Evolutionary conservation across 2,329 filamentous ascomycete genomes (phyloP).

Genomic region (Colletotrichum sp.): DNA sequence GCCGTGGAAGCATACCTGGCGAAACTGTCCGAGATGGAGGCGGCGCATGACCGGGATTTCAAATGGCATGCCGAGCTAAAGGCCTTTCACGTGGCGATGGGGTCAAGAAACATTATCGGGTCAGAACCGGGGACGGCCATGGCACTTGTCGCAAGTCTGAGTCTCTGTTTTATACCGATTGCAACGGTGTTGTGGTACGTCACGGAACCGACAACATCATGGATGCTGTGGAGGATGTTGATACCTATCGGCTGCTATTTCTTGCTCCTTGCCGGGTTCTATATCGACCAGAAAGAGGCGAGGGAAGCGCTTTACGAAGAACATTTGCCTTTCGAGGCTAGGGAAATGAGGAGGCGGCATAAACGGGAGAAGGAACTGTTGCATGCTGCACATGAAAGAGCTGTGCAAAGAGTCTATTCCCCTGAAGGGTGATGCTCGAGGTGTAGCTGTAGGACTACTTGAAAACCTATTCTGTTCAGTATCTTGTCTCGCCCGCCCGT

Average conservation of each 20-base stretch:
- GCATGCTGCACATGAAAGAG: conserved; percentile 8
- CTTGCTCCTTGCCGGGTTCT: not conserved
- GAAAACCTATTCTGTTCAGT: not conserved
- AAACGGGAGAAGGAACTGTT: conserved; percentile 12
- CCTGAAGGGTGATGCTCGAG: not conserved
- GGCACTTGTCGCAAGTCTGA: not conserved
- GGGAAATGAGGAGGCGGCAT: conserved; percentile 12
- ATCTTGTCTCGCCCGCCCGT: not conserved
- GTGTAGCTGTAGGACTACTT: not conserved
- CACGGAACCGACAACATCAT: not conserved
- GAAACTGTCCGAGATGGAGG: not conserved
- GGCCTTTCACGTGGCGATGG: not conserved
- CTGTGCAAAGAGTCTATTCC: conserved; percentile 2
- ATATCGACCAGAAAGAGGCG: not conserved
- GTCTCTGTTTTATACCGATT: not conserved
- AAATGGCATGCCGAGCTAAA: conserved; percentile 8
- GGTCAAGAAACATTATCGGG: not conserved
- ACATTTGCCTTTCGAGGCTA: conserved; percentile 1
- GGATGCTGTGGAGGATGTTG: conserved; percentile 3
- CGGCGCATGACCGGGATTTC: conserved; percentile 11
- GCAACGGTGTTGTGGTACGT: conserved; percentile 4
- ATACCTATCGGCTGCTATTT: not conserved
- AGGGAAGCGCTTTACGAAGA: conserved; percentile 5
- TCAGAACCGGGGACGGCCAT: not conserved
- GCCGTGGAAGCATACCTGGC: conserved; percentile 13